phyloP scores from a whole-genome alignment of 2,329 filamentous ascomycete species.

The Xylariaceae sp. region DNA sequence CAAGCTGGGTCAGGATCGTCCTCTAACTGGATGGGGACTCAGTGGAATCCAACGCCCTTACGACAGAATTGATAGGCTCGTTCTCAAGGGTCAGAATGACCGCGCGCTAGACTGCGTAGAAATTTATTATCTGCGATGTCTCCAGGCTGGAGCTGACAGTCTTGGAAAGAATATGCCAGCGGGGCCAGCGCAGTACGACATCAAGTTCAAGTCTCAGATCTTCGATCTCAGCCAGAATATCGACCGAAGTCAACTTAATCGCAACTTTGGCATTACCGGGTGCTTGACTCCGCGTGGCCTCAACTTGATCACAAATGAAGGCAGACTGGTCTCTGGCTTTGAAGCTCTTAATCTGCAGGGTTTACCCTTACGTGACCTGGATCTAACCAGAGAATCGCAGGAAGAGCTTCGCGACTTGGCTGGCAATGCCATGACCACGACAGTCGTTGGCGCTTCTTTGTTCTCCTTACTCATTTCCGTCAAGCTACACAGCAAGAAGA shows the following conservation, averaged over 20 bases:
- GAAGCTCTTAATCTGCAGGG: conserved; percentile 65
- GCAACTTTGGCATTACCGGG: conserved; percentile 51
- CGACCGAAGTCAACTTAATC: conserved; percentile 49
- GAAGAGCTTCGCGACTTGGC: conserved; percentile 62
- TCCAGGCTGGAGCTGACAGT: conserved; percentile 23
- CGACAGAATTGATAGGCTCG: conserved; percentile 27
- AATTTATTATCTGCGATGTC: conserved; percentile 50
- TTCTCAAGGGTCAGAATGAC: conserved; percentile 45
- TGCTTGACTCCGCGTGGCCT: conserved; percentile 65
- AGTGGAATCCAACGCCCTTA: conserved; percentile 39
- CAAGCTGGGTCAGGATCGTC: conserved; percentile 48
- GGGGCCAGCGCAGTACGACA: conserved; percentile 42
- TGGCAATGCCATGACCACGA: conserved; percentile 75
- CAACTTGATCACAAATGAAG: conserved; percentile 55
- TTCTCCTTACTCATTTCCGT: conserved; percentile 50
- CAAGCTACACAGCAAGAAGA: background rate
- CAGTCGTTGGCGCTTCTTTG: conserved; percentile 62
- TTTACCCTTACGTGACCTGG: conserved; percentile 56
- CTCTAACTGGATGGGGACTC: conserved; percentile 55
- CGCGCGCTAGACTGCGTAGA: conserved; percentile 64
- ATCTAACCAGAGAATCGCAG: conserved; percentile 59
- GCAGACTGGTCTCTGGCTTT: conserved; percentile 54
- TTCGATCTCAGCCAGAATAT: conserved; percentile 70
- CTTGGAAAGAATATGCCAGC: conserved; percentile 24
- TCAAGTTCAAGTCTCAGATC: conserved; percentile 38